Conservation (phyloP, 2,329 filamentous ascomycete genomes). For the Zasmidium cellare region DNA sequence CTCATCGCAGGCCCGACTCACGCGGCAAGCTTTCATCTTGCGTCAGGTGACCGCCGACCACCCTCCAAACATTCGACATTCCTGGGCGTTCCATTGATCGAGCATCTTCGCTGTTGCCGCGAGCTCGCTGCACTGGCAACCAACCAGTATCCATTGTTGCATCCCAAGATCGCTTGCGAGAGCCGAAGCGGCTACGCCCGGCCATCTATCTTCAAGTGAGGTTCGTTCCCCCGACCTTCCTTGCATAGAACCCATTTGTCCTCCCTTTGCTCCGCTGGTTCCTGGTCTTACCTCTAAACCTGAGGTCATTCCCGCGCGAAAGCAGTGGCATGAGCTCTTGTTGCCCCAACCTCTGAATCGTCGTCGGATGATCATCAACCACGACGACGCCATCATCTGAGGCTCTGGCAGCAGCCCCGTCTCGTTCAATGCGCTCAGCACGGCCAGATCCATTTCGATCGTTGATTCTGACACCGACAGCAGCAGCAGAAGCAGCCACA, state of each 20-base stretch:
- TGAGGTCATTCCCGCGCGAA: conserved; percentile 20
- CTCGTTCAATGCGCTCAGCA: conserved; percentile 15
- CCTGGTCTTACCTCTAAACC: conserved; percentile 22
- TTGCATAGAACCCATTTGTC: conserved; percentile 22
- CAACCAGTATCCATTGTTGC: conserved; percentile 19
- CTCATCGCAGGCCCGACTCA: conserved; percentile 19
- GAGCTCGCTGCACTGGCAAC: conserved; percentile 23
- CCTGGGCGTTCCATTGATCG: conserved; percentile 18
- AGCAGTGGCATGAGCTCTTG: conserved; percentile 21
- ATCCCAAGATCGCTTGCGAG: conserved; percentile 21
- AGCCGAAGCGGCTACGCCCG: conserved; percentile 20
- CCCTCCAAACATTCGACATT: conserved; percentile 8
- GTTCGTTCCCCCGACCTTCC: conserved; percentile 25
- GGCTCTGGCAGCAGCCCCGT: conserved; percentile 11
- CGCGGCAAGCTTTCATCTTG: conserved; percentile 21
- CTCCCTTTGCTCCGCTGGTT: conserved; percentile 20
- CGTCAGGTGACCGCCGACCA: conserved; percentile 18
- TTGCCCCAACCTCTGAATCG: conserved; percentile 19
- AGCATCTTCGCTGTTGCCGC: conserved; percentile 21
- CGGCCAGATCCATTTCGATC: conserved; percentile 17
- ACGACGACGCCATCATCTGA: conserved; percentile 19
- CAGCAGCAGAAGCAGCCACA: conserved; percentile 22
- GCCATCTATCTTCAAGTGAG: conserved; percentile 24
- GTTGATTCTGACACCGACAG: conserved; percentile 20
- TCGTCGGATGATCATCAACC: conserved; percentile 11